A percentile compares a stretch with the other conserved stretches of the same genome.
Evolutionary conservation across 805 yeast species (phyloP).

Genomic region (Dipodascus geniculatus): DNA sequence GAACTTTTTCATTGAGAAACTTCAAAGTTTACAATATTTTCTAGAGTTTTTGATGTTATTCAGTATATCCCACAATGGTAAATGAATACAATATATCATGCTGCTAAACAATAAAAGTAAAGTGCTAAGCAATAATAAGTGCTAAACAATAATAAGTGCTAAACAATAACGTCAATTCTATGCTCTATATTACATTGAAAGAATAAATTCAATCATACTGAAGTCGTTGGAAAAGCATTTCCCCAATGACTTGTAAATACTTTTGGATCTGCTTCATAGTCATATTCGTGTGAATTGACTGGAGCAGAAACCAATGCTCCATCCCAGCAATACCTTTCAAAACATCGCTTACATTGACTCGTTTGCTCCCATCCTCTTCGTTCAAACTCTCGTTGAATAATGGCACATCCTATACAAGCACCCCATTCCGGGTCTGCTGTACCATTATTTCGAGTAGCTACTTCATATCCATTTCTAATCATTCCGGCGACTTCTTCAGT

Average conservation of each 20-base stretch:
- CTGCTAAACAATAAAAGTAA: too few species aligned
- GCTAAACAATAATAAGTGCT: too few species aligned
- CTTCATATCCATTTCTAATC: slow-evolving; percentile 68
- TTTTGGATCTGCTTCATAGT: neutral
- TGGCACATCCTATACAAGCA: slow-evolving; percentile 77
- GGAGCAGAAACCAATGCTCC: slow-evolving; percentile 28
- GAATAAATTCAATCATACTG: too few species aligned
- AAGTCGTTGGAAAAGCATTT: too few species aligned
- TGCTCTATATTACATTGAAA: too few species aligned
- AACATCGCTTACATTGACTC: slow-evolving; percentile 64
- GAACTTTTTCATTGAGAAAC: too few species aligned
- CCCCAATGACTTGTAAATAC: too few species aligned
- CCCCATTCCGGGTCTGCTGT: slow-evolving; percentile 63
- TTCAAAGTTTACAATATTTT: neutral
- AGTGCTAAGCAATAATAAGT: too few species aligned
- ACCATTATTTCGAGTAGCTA: slow-evolving; percentile 54
- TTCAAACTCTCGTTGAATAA: slow-evolving; percentile 71
- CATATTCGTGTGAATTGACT: neutral
- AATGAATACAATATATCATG: too few species aligned
- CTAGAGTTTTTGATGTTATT: too few species aligned
- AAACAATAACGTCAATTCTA: too few species aligned
- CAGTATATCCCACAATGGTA: too few species aligned
- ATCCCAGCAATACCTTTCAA: slow-evolving; percentile 69
- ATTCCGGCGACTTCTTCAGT: slow-evolving; percentile 46
- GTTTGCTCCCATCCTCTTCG: slow-evolving; percentile 47